Percentiles rank a stretch among this genome's conserved stretches.
Evolutionary conservation across 1,139 yeast genomes (phyloP).

Genomic region (Suhomyces taliae): DNA sequence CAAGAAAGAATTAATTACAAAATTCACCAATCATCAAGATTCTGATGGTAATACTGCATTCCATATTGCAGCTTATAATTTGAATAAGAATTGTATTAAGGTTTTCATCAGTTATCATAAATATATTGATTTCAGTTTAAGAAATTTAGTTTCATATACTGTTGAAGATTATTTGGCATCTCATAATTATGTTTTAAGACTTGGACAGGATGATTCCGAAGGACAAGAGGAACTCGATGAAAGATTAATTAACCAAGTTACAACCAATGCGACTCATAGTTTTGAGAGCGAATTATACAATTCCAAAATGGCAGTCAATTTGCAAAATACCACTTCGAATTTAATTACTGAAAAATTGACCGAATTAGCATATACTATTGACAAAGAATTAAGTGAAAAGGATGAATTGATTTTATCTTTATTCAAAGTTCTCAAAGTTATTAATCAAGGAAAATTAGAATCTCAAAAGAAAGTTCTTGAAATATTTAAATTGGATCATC

Average conservation of each 20-base stretch:
- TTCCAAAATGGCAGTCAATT: slow-evolving; percentile 38
- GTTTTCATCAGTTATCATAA: slow-evolving; percentile 74
- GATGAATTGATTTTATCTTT: slow-evolving; percentile 36
- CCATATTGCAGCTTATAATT: slow-evolving; percentile 75
- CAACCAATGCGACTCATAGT: slow-evolving; percentile 25
- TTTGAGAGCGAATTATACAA: slow-evolving; percentile 41
- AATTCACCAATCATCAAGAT: slow-evolving; percentile 79
- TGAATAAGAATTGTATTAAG: slow-evolving; percentile 73
- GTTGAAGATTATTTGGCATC: slow-evolving; percentile 70
- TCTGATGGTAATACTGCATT: slow-evolving; percentile 84
- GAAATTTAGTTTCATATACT: slow-evolving; percentile 69
- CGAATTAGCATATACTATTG: slow-evolving; percentile 41
- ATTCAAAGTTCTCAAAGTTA: slow-evolving; percentile 28
- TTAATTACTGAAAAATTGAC: slow-evolving; percentile 41
- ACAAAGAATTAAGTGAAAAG: slow-evolving; percentile 40
- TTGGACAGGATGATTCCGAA: slow-evolving; percentile 17
- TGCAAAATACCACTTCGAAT: slow-evolving; percentile 37
- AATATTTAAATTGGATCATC: slow-evolving; percentile 40
- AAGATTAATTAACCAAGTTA: slow-evolving; percentile 7
- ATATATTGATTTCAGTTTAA: slow-evolving; percentile 56
- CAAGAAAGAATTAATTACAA: slow-evolving; percentile 46
- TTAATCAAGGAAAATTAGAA: slow-evolving; percentile 30
- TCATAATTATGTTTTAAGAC: slow-evolving; percentile 31
- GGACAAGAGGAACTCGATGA: slow-evolving; percentile 11
- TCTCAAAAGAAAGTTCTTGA: slow-evolving; percentile 37